Percentiles rank a stretch among this genome's conserved stretches.
Evolutionary conservation across 768 basidiomycete species (phyloP).

Genomic region (Bullera alba): DNA sequence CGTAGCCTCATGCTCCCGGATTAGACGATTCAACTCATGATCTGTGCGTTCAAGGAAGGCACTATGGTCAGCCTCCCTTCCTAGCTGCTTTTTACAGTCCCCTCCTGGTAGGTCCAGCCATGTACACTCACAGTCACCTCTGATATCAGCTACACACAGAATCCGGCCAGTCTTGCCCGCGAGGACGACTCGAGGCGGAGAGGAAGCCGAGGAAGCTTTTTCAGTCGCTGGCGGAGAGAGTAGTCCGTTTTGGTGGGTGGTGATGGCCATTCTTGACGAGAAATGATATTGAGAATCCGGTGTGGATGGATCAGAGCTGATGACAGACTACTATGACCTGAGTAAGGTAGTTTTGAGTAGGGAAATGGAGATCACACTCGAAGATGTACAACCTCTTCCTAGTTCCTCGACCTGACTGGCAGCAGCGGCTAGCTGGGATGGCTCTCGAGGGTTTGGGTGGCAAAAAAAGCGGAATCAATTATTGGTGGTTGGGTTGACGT

Average conservation of each 20-base stretch:
- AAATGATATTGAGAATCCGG: too few species aligned
- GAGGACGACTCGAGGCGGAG: constrained; percentile 29
- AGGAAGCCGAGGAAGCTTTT: constrained; percentile 20
- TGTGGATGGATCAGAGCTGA: too few species aligned
- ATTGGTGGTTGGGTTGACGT: too few species aligned
- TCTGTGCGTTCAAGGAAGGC: constrained; percentile 48
- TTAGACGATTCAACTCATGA: constrained; percentile 80
- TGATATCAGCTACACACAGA: constrained; percentile 80
- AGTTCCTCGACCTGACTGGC: too few species aligned
- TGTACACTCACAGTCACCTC: constrained; percentile 44
- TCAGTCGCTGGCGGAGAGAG: constrained; percentile 29
- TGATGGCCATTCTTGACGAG: constrained; percentile 7
- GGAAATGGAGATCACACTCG: too few species aligned
- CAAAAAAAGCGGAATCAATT: too few species aligned
- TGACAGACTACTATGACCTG: too few species aligned
- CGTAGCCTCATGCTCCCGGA: constrained; percentile 75
- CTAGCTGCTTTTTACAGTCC: constrained; percentile 51
- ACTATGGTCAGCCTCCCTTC: constrained; percentile 4
- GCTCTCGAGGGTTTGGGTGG: too few species aligned
- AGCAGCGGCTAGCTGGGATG: too few species aligned
- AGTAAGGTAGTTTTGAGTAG: too few species aligned
- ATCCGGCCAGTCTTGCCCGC: constrained; percentile 52
- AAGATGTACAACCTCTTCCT: too few species aligned
- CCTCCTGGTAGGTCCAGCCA: not conserved
- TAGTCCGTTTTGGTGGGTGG: constrained; percentile 23